phyloP scores from a whole-genome alignment of 2,329 filamentous ascomycete species.

The Pseudogymnoascus sp. region DNA sequence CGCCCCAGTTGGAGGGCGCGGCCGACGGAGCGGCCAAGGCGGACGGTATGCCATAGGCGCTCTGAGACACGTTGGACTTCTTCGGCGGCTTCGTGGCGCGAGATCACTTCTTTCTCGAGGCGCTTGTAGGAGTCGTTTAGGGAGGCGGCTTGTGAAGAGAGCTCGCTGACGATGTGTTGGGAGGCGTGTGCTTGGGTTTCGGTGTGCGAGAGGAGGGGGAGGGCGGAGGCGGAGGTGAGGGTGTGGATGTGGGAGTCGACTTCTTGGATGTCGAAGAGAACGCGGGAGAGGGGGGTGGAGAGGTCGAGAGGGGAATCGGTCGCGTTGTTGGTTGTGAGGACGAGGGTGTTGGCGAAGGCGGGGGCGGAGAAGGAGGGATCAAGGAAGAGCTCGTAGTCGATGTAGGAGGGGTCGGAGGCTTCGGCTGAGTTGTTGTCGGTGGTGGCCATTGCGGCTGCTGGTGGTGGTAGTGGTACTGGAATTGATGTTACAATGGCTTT shows the following conservation, averaged over 20 bases:
- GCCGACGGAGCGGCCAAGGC: conserved; percentile 65
- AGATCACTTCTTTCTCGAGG: conserved; percentile 76
- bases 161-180: conserved; percentile 60
- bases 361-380: conserved; percentile 72
- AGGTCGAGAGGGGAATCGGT: conserved; percentile 86
- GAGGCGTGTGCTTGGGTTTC: conserved; percentile 65
- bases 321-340: conserved; percentile 84
- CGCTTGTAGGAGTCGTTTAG: conserved; percentile 79
- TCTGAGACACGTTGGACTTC: conserved; percentile 70
- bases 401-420: conserved; percentile 67
- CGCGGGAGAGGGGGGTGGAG: conserved; percentile 83
- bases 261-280: conserved; percentile 94
- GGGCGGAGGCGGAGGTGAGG: conserved; percentile 73
- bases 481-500: background rate
- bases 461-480: background rate
- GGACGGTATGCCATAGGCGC: conserved; percentile 71
- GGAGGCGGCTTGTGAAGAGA: conserved; percentile 70
- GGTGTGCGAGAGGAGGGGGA: conserved; percentile 73
- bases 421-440: conserved; percentile 15
- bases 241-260: conserved; percentile 92
- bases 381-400: conserved; percentile 91
- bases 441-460: background rate
- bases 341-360: conserved; percentile 78
- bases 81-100: conserved; percentile 77
- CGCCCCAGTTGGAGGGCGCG: conserved; percentile 73